These are phyloP conservation scores for Lodderomyces theae DNA, from an alignment of 1,139 yeast genomes.

Conservation along the genomic window DNA sequence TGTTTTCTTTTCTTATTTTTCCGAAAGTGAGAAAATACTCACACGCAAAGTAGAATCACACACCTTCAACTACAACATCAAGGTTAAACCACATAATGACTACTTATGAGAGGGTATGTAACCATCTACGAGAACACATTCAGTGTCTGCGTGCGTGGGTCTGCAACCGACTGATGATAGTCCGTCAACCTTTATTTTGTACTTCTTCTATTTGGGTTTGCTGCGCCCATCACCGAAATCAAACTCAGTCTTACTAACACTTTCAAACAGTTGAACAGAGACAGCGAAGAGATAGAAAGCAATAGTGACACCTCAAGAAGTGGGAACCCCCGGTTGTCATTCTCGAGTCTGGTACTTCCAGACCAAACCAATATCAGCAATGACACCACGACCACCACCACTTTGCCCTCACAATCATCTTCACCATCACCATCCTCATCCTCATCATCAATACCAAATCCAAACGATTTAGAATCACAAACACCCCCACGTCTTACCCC, in stretches of 20 bases:
- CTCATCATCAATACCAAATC: slow-evolving; percentile 4
- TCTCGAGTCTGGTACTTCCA: not conserved
- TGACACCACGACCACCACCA: not conserved
- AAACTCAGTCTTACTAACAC: not conserved
- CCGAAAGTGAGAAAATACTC: too few species aligned
- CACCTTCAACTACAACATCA: not conserved
- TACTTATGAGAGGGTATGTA: slow-evolving; percentile 11
- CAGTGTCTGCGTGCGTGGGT: too few species aligned
- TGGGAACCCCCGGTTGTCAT: not conserved
- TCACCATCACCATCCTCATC: slow-evolving; percentile 8
- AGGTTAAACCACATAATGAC: slow-evolving; percentile 4
- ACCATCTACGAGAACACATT: not conserved
- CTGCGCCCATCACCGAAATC: slow-evolving; percentile 1
- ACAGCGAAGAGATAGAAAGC: not conserved
- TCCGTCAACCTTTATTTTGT: too few species aligned
- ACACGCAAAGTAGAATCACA: too few species aligned
- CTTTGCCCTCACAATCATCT: slow-evolving; percentile 3
- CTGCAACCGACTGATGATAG: too few species aligned
- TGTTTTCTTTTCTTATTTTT: too few species aligned
- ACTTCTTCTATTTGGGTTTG: too few species aligned
- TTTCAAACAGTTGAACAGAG: not conserved
- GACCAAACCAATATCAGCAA: not conserved
- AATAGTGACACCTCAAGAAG: not conserved
- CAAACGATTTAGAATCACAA: slow-evolving; percentile 13
- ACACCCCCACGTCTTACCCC: slow-evolving; percentile 21